Conservation (phyloP, 169 alveolate species). For the Babesia sp. region DNA sequence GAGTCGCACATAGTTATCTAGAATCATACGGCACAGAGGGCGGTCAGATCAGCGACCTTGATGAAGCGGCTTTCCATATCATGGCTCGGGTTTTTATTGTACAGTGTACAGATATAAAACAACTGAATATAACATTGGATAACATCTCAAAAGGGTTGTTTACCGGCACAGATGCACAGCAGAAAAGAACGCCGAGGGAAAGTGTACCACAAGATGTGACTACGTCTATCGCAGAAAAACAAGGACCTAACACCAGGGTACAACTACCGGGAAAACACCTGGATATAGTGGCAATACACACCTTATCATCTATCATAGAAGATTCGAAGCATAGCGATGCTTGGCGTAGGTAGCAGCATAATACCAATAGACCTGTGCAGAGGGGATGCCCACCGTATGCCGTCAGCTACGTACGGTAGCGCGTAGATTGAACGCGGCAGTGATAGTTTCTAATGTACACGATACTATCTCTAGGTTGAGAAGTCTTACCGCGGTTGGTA, state of each 20-base stretch:
- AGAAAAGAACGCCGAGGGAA: no score
- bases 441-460: not conserved
- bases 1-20: slow-evolving; percentile 6
- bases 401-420: not conserved
- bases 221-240: no score
- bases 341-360: slow-evolving; percentile 1
- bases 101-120: slow-evolving; percentile 6
- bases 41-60: not conserved
- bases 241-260: no score
- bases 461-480: not conserved
- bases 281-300: slow-evolving; percentile 5
- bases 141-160: not conserved
- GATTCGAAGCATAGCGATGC: not conserved
- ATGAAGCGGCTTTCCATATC: slow-evolving; percentile 23
- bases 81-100: slow-evolving; percentile 33
- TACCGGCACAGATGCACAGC: no score
- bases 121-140: slow-evolving; percentile 21
- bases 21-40: slow-evolving; percentile 3
- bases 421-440: slow-evolving; percentile 7
- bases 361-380: not conserved
- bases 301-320: slow-evolving; percentile 5
- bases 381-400: slow-evolving; percentile 11
- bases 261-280: not conserved
- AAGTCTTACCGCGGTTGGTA: not conserved
- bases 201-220: no score